A percentile compares a stretch with the other conserved stretches of the same genome.
Evolutionary conservation across 2,329 filamentous ascomycete genomes (phyloP).

Genomic region (Colletotrichum sp.): DNA sequence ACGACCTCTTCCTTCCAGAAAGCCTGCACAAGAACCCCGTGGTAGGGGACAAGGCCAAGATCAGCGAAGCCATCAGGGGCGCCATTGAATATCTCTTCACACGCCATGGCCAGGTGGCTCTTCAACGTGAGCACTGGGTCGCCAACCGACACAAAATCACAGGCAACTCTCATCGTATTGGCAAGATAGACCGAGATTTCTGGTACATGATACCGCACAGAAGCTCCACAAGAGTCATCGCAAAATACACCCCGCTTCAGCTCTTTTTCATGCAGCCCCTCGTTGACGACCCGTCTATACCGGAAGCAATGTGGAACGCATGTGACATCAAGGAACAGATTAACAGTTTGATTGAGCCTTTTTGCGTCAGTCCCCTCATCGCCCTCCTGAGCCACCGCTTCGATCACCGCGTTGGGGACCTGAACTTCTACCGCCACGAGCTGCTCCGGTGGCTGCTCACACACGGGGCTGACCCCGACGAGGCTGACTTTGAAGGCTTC

Average conservation of each 20-base stretch:
- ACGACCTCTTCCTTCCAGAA: conserved; percentile 2
- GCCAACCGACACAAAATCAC: not conserved
- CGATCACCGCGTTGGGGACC: not conserved
- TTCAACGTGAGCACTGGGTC: not conserved
- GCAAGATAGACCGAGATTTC: not conserved
- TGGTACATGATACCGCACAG: not conserved
- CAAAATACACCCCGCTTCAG: not conserved
- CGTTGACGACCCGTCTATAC: not conserved
- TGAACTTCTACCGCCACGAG: not conserved
- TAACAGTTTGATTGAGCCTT: not conserved
- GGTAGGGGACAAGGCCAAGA: not conserved
- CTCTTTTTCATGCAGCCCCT: conserved; percentile 7
- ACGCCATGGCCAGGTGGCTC: not conserved
- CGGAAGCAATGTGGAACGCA: not conserved
- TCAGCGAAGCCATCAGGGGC: not conserved
- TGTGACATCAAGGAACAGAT: not conserved
- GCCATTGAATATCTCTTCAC: not conserved
- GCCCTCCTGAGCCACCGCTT: conserved; percentile 3
- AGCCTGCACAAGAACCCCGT: not conserved
- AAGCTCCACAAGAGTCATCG: not conserved
- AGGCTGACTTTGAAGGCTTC: not conserved
- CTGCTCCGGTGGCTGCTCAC: conserved; percentile 2
- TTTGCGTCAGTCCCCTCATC: not conserved
- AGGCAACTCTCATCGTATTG: not conserved
- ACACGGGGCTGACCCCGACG: conserved; percentile 5